Evolutionary conservation across 371 early-diverging fungal genomes (phyloP), one percentile per base, ranked within the genome.

Genomic region (Mortierella sp.): DNA sequence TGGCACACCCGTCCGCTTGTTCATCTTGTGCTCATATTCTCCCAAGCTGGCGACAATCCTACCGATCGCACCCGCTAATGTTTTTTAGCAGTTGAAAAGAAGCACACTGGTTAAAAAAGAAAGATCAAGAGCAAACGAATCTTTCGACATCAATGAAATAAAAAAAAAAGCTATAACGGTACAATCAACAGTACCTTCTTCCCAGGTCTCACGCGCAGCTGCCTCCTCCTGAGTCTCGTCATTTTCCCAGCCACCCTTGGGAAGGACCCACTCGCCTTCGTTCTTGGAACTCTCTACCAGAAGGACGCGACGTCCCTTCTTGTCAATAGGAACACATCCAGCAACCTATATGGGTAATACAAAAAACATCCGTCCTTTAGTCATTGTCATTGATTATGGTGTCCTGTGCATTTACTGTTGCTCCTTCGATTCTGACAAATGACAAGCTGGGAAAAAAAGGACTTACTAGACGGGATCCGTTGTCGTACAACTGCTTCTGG

Each of bases 231-330:
- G 73, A 28, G 87, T 82, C 66, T 89, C 89, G 51, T 89, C 89
- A 50, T 81, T 86, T 55, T 89, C 89, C 89, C 89, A 89, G 28
- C 89, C 89, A 7, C 89, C 89, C 67, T 89, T 89, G 14, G 89
- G 89, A 78, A 87, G 54, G 12, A 89, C 87, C 87, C 87, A 89
- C 6, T 83, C 85, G 54, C 81, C 75, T 21, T 82, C 70, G 59
- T 84, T 72, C 49, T 86, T 87, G 55, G 83, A 79, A 60, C 88
- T 87, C 26, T 84, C 73, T 23, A 89, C 83, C 32, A 89, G 54
- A 21, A 89, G 61, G 3, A 89, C 80, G 55, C 81, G 82, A 30
- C 82, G 79, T 11, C 82, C 83, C 21, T 72, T 57, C 11, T 68
- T 81, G 62, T 89, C 86, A 44, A 88, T 66, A 0, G 88, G 86